A percentile compares a stretch with the other conserved stretches of the same genome.
phyloP scores from a whole-genome alignment of 176 grass and related monocot genomes.

The Lolium rigidum region DNA sequence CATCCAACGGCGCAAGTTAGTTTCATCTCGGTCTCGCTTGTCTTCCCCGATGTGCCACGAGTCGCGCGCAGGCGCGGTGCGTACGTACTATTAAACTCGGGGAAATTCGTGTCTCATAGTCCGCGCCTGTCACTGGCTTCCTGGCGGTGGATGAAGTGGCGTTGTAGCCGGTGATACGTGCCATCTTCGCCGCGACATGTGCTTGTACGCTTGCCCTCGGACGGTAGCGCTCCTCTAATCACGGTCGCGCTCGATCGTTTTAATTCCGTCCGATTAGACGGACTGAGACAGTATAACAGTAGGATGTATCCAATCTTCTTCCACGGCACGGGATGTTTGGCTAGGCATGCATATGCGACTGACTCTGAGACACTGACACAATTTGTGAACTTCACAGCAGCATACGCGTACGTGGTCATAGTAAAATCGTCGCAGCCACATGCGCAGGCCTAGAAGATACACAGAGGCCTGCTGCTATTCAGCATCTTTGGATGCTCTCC shows the following conservation, averaged over 20 bases:
- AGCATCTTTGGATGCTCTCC: conserved; percentile 53
- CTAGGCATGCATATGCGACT: too few relatives aligned
- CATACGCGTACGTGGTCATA: conserved; percentile 35
- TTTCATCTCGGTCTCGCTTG: neutral
- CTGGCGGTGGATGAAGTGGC: conserved; percentile 43
- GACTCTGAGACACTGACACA: conserved; percentile 30
- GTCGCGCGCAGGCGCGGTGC: neutral
- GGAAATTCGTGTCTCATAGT: neutral
- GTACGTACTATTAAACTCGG: neutral
- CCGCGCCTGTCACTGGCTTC: neutral
- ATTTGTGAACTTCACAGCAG: neutral
- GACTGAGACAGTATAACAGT: neutral
- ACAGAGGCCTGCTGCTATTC: too few relatives aligned
- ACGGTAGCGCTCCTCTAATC: conserved; percentile 18
- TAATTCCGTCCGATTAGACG: conserved; percentile 19
- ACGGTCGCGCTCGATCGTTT: conserved; percentile 19
- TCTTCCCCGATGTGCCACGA: neutral
- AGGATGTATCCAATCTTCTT: too few relatives aligned
- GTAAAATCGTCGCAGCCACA: conserved; percentile 55
- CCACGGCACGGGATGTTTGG: too few relatives aligned
- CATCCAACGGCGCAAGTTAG: neutral
- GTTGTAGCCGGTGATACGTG: conserved; percentile 46
- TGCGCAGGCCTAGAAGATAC: conserved; percentile 25
- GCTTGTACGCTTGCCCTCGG: conserved; percentile 42
- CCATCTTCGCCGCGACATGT: neutral